Conservation (phyloP, 2,329 filamentous ascomycete genomes). For the Emericellopsis atlantica region DNA sequence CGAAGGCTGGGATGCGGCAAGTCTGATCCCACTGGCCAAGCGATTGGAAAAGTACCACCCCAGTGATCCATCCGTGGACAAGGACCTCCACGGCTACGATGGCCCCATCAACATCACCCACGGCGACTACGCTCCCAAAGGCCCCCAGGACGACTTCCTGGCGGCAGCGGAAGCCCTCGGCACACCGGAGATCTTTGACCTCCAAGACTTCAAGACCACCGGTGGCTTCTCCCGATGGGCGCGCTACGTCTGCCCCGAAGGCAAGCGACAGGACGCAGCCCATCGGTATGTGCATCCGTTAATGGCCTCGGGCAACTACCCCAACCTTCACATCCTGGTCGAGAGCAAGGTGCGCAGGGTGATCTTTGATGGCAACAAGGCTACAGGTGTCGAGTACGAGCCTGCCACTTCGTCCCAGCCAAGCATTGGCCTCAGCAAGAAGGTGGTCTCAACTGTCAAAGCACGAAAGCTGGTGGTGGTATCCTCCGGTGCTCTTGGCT, state of each 20-base stretch:
- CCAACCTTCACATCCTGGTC: conserved; percentile 40
- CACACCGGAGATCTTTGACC: conserved; percentile 31
- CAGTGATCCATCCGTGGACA: background rate
- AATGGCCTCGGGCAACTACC: conserved; percentile 28
- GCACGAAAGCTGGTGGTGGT: conserved; percentile 34
- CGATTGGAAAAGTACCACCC: conserved; percentile 39
- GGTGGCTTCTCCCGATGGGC: conserved; percentile 22
- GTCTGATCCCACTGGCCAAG: conserved; percentile 7
- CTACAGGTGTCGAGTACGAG: conserved; percentile 39
- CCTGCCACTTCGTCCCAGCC: conserved; percentile 7
- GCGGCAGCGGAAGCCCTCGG: conserved; percentile 29
- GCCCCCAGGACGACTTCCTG: conserved; percentile 29
- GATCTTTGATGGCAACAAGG: conserved; percentile 33
- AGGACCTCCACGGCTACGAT: conserved; percentile 27
- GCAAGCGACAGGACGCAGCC: conserved; percentile 39
- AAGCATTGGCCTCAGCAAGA: background rate
- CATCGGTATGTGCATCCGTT: conserved; percentile 39
- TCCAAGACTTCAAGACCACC: conserved; percentile 31
- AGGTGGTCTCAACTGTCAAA: conserved; percentile 3
- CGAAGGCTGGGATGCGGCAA: conserved; percentile 7
- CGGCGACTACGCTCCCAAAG: conserved; percentile 25
- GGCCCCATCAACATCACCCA: conserved; percentile 35
- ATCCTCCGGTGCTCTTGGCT: conserved; percentile 26
- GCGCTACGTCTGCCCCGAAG: conserved; percentile 33
- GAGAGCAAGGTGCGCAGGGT: conserved; percentile 40